phyloP scores from a whole-genome alignment of 2,329 filamentous ascomycete genomes.

The Fusarium continuum region DNA sequence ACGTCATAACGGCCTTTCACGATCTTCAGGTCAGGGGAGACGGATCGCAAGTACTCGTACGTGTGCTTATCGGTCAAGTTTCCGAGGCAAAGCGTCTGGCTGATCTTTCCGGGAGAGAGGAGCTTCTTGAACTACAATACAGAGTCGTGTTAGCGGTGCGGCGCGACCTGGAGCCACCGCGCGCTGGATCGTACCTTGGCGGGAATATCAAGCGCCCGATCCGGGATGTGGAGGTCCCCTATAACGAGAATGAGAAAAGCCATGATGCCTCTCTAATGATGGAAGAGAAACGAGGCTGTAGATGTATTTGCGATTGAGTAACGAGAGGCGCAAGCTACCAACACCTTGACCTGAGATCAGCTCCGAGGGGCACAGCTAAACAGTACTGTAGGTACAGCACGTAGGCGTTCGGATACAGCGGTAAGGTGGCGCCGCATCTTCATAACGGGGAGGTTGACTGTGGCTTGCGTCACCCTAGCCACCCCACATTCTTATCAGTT shows the following conservation, averaged over 20 bases:
- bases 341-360: slow-evolving; percentile 39
- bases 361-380: slow-evolving; percentile 42
- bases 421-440: slow-evolving; percentile 35
- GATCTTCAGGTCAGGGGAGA: slow-evolving; percentile 77
- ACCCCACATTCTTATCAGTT: slow-evolving; percentile 37
- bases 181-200: slow-evolving; percentile 70
- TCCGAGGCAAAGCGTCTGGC: slow-evolving; percentile 81
- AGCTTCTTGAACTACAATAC: slow-evolving; percentile 79
- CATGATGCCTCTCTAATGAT: slow-evolving; percentile 62
- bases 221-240: slow-evolving; percentile 92
- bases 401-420: slow-evolving; percentile 45
- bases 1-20: slow-evolving; percentile 74
- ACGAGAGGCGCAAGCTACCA: slow-evolving; percentile 38
- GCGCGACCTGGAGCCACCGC: slow-evolving; percentile 21
- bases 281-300: slow-evolving; percentile 36
- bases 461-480: slow-evolving; percentile 24
- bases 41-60: slow-evolving; percentile 80
- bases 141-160: slow-evolving; percentile 38
- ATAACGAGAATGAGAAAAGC: slow-evolving; percentile 91
- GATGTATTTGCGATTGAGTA: slow-evolving; percentile 32
- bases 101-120: slow-evolving; percentile 83
- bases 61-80: slow-evolving; percentile 83
- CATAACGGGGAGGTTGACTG: slow-evolving; percentile 35
- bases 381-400: no score
- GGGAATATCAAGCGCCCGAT: slow-evolving; percentile 89